Evolutionary conservation across 169 alveolate species (phyloP).

Genomic region (Amoebophrya sp.): DNA sequence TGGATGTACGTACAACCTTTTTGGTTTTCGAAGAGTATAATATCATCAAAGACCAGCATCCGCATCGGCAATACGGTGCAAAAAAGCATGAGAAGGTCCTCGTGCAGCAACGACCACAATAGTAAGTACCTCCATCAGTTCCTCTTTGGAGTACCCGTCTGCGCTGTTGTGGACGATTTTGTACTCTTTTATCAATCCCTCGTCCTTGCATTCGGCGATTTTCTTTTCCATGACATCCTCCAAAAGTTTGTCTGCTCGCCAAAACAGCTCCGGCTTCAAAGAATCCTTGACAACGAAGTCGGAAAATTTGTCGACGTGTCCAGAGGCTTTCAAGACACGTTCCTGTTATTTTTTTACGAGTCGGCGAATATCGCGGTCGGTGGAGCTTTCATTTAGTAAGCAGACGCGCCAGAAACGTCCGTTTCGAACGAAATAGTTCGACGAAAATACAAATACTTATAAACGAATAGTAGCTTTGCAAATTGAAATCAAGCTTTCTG

Average conservation of each 20-base stretch:
- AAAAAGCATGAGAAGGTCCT: no score
- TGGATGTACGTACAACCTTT: background rate
- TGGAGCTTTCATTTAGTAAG: no score
- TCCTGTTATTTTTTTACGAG: constrained; percentile 67
- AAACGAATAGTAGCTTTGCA: no score
- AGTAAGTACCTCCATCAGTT: background rate
- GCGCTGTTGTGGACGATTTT: constrained; percentile 42
- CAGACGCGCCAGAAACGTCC: no score
- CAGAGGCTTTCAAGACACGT: constrained; percentile 86
- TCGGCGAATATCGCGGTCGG: no score
- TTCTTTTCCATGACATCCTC: constrained; percentile 55
- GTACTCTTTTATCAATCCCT: constrained; percentile 31
- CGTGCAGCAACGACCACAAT: no score
- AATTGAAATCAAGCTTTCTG: no score
- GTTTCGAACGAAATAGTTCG: no score
- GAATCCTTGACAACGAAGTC: constrained; percentile 90
- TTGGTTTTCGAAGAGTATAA: background rate
- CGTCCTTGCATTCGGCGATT: background rate
- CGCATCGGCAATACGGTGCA: no score
- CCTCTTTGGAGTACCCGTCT: constrained; percentile 30
- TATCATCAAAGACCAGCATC: background rate
- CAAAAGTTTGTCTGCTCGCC: constrained; percentile 75
- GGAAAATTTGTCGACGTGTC: constrained; percentile 95
- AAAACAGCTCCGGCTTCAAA: constrained; percentile 67
- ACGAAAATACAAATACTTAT: no score